Evolutionary conservation across 2,329 filamentous ascomycete species (phyloP).

Genomic region (Fusarium praegraminearum): DNA sequence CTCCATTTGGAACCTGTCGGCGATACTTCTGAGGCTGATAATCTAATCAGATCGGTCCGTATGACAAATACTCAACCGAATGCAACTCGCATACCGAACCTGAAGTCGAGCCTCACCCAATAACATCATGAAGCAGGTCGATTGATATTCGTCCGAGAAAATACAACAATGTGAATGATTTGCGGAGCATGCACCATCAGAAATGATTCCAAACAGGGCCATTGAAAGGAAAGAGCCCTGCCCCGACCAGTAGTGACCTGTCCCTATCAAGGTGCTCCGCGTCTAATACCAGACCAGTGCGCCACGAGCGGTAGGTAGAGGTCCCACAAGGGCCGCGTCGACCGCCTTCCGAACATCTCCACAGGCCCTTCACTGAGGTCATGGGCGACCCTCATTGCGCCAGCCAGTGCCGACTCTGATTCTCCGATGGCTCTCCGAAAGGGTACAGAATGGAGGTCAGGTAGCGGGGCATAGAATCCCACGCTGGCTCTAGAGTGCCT

Average conservation of each 20-base stretch:
- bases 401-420: conserved; percentile 22
- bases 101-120: conserved; percentile 36
- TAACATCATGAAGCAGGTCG: conserved; percentile 9
- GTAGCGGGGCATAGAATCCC: conserved; percentile 6
- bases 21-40: conserved; percentile 8
- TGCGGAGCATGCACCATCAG: background rate
- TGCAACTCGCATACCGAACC: conserved; percentile 35
- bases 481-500: conserved; percentile 10
- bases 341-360: conserved; percentile 38
- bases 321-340: conserved; percentile 42
- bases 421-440: conserved; percentile 45
- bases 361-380: conserved; percentile 45
- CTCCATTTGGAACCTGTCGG: background rate
- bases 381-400: conserved; percentile 42
- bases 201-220: conserved; percentile 37
- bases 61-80: conserved; percentile 40
- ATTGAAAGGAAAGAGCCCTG: conserved; percentile 5
- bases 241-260: background rate
- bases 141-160: background rate
- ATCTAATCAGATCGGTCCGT: conserved; percentile 43
- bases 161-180: background rate
- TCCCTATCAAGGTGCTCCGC: conserved; percentile 41
- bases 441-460: conserved; percentile 17
- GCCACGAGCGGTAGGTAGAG: conserved; percentile 29
- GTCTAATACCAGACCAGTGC: conserved; percentile 17